Conservation (phyloP, 2,329 filamentous ascomycete genomes). For the Arthrobotrys conoides region DNA sequence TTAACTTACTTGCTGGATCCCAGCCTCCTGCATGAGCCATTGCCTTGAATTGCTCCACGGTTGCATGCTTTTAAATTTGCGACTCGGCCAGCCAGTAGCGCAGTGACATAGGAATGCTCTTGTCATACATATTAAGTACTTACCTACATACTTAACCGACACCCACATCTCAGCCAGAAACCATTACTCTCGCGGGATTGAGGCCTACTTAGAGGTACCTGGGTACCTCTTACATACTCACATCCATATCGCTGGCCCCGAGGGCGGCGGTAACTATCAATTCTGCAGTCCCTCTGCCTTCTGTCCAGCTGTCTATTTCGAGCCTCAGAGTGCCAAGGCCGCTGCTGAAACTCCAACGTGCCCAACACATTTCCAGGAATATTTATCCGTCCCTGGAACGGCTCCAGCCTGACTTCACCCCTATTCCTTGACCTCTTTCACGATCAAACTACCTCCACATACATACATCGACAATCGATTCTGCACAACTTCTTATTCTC, state of each 20-base stretch:
- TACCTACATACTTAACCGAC: not conserved
- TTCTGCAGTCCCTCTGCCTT: not conserved
- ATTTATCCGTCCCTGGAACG: too few species aligned
- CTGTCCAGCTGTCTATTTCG: constrained; percentile 10
- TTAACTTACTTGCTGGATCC: constrained; percentile 17
- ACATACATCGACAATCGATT: not conserved
- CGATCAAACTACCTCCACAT: too few species aligned
- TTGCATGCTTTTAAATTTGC: constrained; percentile 14
- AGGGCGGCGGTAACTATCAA: not conserved
- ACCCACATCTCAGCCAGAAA: not conserved
- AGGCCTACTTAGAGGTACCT: not conserved
- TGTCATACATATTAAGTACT: not conserved
- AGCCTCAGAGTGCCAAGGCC: constrained; percentile 12
- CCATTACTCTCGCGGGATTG: not conserved
- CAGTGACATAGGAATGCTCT: not conserved
- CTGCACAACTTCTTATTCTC: not conserved
- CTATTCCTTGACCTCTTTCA: not conserved
- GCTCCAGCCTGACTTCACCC: too few species aligned
- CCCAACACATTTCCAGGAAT: constrained; percentile 3
- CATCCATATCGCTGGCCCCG: not conserved
- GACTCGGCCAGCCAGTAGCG: not conserved
- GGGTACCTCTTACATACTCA: not conserved
- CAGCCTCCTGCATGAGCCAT: constrained; percentile 45
- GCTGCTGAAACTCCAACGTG: not conserved
- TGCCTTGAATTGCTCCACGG: not conserved